Conservation (phyloP, 768 basidiomycete species). For the Cyclocybe cylindracea region DNA sequence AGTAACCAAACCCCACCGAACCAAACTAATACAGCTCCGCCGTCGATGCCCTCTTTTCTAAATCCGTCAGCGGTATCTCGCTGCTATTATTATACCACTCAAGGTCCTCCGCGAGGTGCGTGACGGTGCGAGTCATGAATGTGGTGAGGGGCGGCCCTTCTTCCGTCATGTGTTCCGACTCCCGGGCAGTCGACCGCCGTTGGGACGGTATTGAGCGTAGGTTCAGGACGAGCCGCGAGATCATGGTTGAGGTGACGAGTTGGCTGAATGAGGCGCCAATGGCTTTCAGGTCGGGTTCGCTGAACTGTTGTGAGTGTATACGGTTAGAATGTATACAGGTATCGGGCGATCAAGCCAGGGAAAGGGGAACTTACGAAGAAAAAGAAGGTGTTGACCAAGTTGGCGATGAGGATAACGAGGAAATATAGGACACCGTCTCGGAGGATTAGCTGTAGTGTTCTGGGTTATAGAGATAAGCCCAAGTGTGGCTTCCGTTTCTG, state of each 20-base stretch:
- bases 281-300: slow-evolving; percentile 22
- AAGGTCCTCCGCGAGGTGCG: too few relatives aligned
- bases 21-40: too few relatives aligned
- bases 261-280: slow-evolving; percentile 30
- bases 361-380: slow-evolving; percentile 21
- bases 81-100: too few relatives aligned
- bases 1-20: too few relatives aligned
- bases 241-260: slow-evolving; percentile 23
- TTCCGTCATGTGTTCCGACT: too few relatives aligned
- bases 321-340: neutral
- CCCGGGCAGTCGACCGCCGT: too few relatives aligned
- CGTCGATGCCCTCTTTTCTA: too few relatives aligned
- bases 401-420: slow-evolving; percentile 25
- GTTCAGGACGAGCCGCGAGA: slow-evolving; percentile 30
- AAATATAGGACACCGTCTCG: slow-evolving; percentile 29
- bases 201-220: slow-evolving; percentile 16
- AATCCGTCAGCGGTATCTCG: too few relatives aligned
- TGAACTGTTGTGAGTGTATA: slow-evolving; percentile 11
- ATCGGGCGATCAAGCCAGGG: neutral
- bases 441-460: slow-evolving; percentile 23
- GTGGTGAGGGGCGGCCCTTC: too few relatives aligned
- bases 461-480: neutral
- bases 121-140: too few relatives aligned
- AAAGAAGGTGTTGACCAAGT: slow-evolving; percentile 25
- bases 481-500: neutral